Evolutionary conservation across 2,329 filamentous ascomycete genomes (phyloP).

Genomic region (Coniella vitis): DNA sequence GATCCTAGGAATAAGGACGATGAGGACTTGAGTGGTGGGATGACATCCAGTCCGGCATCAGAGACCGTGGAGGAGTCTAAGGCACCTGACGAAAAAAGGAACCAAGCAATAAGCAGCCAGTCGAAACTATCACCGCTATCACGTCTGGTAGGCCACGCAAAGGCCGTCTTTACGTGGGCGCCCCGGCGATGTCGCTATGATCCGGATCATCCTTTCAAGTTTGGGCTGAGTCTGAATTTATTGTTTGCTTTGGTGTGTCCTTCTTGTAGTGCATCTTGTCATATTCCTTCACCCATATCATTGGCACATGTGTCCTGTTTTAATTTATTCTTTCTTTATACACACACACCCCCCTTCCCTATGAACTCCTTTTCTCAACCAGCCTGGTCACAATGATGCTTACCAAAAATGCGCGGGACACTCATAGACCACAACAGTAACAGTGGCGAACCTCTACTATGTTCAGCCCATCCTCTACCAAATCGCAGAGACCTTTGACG

Average conservation of each 20-base stretch:
- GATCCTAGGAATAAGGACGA: no score
- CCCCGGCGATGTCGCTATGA: constrained; percentile 64
- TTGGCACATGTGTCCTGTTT: no score
- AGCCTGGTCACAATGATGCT: not conserved
- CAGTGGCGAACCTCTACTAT: constrained; percentile 77
- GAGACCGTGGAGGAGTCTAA: no score
- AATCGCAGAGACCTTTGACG: constrained; percentile 62
- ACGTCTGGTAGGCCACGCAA: not conserved
- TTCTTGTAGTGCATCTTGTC: no score
- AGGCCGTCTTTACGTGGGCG: constrained; percentile 43
- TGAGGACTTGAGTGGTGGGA: no score
- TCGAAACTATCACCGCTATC: constrained; percentile 9
- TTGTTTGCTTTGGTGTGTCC: constrained; percentile 57
- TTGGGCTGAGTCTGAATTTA: constrained; percentile 62
- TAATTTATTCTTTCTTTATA: no score
- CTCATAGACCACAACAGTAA: constrained; percentile 50
- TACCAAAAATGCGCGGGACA: not conserved
- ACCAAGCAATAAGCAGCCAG: no score
- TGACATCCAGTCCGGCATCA: no score
- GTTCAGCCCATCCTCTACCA: constrained; percentile 73
- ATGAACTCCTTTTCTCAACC: not conserved
- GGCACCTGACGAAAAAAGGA: no score
- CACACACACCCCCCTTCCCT: no score
- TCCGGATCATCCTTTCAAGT: constrained; percentile 56
- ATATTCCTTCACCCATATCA: no score